Percentiles rank a stretch among this genome's conserved stretches.
Conservation (phyloP, 345 rosid genomes). For the Populus euphratica region DNA sequence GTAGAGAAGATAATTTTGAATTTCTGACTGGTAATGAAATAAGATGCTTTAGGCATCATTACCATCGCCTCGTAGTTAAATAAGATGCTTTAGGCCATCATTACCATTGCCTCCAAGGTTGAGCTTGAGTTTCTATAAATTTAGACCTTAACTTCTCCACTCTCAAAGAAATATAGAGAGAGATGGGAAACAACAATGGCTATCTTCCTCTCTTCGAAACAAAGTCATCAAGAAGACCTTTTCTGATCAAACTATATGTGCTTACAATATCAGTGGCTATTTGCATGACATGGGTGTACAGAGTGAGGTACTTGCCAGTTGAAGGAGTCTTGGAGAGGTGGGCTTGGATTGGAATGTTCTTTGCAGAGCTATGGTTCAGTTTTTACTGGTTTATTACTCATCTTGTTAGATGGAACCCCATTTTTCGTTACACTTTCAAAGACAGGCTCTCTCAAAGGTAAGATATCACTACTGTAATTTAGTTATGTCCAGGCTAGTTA, state of each 20-base stretch:
- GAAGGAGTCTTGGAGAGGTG: conserved; percentile 13
- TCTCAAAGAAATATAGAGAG: not conserved
- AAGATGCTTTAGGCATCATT: no score
- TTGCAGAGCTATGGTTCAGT: conserved; percentile 29
- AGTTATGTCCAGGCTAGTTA: no score
- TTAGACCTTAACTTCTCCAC: no score
- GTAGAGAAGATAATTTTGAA: no score
- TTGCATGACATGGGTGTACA: conserved; percentile 13
- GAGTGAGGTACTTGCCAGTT: conserved; percentile 16
- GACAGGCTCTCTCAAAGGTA: conserved; percentile 29
- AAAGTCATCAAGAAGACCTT: not conserved
- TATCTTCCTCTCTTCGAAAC: conserved; percentile 22
- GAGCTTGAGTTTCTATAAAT: no score
- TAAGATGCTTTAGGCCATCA: no score
- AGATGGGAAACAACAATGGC: not conserved
- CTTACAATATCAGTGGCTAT: conserved; percentile 9
- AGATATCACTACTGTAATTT: no score
- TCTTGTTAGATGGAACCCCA: conserved; percentile 16
- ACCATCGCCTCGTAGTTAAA: no score
- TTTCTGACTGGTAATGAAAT: no score
- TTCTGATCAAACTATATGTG: not conserved
- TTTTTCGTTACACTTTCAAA: conserved; percentile 23
- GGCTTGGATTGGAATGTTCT: conserved; percentile 29
- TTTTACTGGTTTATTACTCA: conserved; percentile 27
- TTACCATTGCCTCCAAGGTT: no score